Base-by-base conservation (phyloP, 345 rosid genomes). In the Sonneratia alba region DNA sequence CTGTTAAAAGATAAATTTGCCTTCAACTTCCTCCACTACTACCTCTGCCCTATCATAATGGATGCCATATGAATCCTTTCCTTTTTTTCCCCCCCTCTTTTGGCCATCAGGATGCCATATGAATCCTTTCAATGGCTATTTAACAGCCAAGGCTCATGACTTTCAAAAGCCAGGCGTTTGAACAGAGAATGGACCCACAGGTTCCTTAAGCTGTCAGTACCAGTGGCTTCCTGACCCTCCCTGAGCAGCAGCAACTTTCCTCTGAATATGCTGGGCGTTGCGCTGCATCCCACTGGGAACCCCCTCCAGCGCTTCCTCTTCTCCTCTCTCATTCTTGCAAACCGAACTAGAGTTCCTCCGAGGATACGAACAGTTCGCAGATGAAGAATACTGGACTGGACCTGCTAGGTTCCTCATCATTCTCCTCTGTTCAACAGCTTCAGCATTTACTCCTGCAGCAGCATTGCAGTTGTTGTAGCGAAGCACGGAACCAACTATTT, bases 221-320 rank as follows among this genome's bases (percentile, higher is more conserved):
- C 97, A 94, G 75, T 86, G 87, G 75, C 77, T 83, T 75, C 86
- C 88, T 8, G 88, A 45, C 21, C 88, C 90, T 71, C 87, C 92
- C 80, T 88, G 93, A 19, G 96, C 88, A 16, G 96, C 96, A 68
- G 95, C 85, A 69, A 90, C 92, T 85, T 94, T 88, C 82, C 91
- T 83, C 36, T 87, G 89, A 81, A 87, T 78, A 77, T 83, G 90
- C 80, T 86, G 97, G 42, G 91, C 87, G 75, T 91, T 94, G 51
- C 91, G 93, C 81, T 88, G 97, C 86, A 88, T 73, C 65, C 86
- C 87, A 48, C 76, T 83, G 68, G 91, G 72, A 71, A 88, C 84
- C 73, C 86, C 66, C 66, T 62, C 97, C 6, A 84, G 68, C 6
- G 82, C 59, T 53, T 89, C 96, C 61, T 90, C 96, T 70, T 88